Evolutionary conservation across 192 early-diverging fungal genomes (phyloP), one percentile per base, ranked within the genome.

Genomic region (Endogone sp.): DNA sequence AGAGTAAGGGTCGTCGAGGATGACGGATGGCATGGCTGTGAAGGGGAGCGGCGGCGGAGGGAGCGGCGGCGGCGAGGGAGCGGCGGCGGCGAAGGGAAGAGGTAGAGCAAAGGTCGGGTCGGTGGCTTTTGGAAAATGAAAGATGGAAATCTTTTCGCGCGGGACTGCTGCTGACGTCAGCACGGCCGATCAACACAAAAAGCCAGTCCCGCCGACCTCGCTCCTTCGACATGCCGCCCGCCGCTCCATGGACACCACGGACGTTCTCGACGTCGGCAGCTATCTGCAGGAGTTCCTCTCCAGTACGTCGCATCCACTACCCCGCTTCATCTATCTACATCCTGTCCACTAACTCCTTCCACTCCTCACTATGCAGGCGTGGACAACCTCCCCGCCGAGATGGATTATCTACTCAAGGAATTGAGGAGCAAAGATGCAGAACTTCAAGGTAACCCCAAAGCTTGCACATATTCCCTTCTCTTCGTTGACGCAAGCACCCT

Each of bases 281-380:
- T 60, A 60, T 22, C 59, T 60, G 24, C 27, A 23, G 22, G 59
- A 60, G 59, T 60, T 60, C 59, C 27, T 60, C 24, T 60, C 59
- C 6, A 28, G 59, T 60, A 60, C 27, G 22, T 26, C 11, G 55
- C 55, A 13, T 13, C 11, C 11, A n/a, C 55, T 13, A n/a, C 11
- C 55, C n/a, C 11, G n/a, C 11, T 56, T 11, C 55, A n/a, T 13
- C n/a, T 13, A 56, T 11, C 11, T 13, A 56, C n/a, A 11, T 11
- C 55, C n/a, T 56, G 55, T n/a, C 27, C 24, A 60, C 21, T 60
- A 26, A 60, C 59, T 56, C n/a, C n/a, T n/a, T n/a, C n/a, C n/a
- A n/a, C n/a, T n/a, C n/a, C n/a, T n/a, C n/a, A n/a, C n/a, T 49
- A 49, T 16, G 10, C 21, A 60, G 59, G 22, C 10, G 59, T 60